Evolutionary conservation across 768 basidiomycete species (phyloP).

Genomic region (Tulasnella sp.): DNA sequence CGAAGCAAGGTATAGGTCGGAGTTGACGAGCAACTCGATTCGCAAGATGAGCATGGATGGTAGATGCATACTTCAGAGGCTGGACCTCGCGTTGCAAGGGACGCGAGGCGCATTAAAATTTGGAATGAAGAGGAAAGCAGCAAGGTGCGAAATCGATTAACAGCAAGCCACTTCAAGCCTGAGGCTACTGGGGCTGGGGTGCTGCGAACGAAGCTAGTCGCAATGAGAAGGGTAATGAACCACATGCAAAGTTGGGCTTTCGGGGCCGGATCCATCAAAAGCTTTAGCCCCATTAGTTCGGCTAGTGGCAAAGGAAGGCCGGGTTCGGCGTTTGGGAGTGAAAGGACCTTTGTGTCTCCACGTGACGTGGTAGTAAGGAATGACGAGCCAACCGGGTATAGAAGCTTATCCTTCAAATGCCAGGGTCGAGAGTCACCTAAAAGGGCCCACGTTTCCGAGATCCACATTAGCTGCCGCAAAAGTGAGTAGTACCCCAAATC

Average conservation of each 20-base stretch:
- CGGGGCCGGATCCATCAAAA: not conserved
- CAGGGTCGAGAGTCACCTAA: not conserved
- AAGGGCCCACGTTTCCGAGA: not conserved
- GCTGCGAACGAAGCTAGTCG: not conserved
- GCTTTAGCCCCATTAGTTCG: not conserved
- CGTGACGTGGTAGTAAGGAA: not conserved
- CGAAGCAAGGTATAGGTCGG: constrained; percentile 5
- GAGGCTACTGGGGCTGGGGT: not conserved
- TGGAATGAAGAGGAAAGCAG: not conserved
- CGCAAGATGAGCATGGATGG: not conserved
- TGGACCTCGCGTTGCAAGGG: not conserved
- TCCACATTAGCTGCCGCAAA: not conserved
- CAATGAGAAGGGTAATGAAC: not conserved
- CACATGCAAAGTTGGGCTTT: not conserved
- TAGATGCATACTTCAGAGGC: not conserved
- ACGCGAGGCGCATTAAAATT: not conserved
- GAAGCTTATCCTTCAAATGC: not conserved
- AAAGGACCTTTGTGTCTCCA: not conserved
- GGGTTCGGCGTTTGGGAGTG: not conserved
- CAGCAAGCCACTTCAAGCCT: not conserved
- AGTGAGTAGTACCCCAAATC: not conserved
- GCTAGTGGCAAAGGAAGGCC: not conserved
- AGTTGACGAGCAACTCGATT: not conserved
- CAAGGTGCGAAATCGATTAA: not conserved
- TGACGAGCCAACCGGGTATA: not conserved